A percentile compares a stretch with the other conserved stretches of the same genome.
Evolutionary conservation across 208 protist genomes (phyloP).

Genomic region (Trypanosoma rangeli): DNA sequence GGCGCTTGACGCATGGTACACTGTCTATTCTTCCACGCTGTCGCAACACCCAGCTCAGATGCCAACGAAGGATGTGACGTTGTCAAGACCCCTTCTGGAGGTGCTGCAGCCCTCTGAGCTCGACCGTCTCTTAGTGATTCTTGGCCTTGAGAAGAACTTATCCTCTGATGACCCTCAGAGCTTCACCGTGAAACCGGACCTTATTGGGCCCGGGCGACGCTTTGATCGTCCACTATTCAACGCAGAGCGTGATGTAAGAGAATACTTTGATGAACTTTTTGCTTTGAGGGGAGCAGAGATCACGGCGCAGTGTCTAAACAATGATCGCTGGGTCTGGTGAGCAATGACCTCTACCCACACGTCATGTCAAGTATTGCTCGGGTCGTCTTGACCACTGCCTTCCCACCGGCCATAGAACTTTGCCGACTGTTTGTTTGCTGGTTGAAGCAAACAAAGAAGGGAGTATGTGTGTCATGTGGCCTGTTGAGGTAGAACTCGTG

Average conservation of each 20-base stretch:
- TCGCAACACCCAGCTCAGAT: conserved; percentile 56
- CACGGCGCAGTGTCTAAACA: conserved; percentile 41
- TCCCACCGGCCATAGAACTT: not conserved
- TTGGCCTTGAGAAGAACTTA: conserved; percentile 40
- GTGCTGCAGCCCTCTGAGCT: conserved; percentile 55
- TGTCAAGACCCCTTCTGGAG: conserved; percentile 61
- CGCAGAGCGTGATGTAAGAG: conserved; percentile 68
- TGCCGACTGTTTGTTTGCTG: not conserved
- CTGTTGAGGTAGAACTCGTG: not conserved
- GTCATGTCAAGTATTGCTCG: not conserved
- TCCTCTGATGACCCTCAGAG: not conserved
- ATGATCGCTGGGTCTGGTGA: conserved; percentile 35
- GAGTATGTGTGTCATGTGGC: not conserved
- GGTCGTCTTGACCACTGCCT: not conserved
- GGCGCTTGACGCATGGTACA: conserved; percentile 88
- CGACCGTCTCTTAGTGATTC: conserved; percentile 46
- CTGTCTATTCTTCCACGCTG: conserved; percentile 74
- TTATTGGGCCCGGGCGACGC: conserved; percentile 58
- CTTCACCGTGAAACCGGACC: conserved; percentile 42
- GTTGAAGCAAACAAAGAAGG: not conserved
- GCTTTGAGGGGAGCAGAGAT: conserved; percentile 49
- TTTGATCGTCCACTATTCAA: conserved; percentile 72
- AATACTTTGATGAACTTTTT: conserved; percentile 75
- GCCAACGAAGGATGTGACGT: conserved; percentile 56
- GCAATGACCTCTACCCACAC: not conserved